Conservation (phyloP, 2,329 filamentous ascomycete species). For the Colletotrichum australisinense region DNA sequence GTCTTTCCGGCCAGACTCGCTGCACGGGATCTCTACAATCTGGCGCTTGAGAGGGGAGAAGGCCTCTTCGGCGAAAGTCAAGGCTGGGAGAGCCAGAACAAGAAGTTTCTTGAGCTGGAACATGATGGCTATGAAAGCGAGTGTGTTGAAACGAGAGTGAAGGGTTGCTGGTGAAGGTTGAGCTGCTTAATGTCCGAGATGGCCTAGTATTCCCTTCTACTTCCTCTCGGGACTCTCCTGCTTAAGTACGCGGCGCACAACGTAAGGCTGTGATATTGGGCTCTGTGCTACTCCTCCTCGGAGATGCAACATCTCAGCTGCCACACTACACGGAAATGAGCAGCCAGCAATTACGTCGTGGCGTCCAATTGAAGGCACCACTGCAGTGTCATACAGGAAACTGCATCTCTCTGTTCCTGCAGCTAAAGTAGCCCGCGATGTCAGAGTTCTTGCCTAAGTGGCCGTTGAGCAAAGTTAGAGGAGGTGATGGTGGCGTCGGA, state of each 20-base stretch:
- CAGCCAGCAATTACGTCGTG: not conserved
- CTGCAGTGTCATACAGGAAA: not conserved
- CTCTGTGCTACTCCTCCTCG: not conserved
- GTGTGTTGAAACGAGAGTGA: not conserved
- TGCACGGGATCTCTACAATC: conserved; percentile 39
- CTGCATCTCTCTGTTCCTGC: not conserved
- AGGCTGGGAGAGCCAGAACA: conserved; percentile 39
- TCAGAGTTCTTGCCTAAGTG: not conserved
- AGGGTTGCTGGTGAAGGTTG: not conserved
- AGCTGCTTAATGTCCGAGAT: not conserved
- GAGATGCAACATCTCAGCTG: not conserved
- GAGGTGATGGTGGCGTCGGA: conserved; percentile 1
- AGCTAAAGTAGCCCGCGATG: not conserved
- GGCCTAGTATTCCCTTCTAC: not conserved
- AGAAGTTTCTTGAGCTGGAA: conserved; percentile 41
- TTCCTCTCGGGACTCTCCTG: not conserved
- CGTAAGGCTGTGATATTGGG: not conserved
- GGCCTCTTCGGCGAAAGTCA: conserved; percentile 35
- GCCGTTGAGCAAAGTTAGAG: not conserved
- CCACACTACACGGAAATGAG: conserved; percentile 5
- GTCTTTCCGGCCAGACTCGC: conserved; percentile 38
- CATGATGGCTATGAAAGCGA: conserved; percentile 37
- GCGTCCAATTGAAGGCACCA: conserved; percentile 7
- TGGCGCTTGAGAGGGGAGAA: conserved; percentile 38
- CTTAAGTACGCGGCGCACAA: not conserved